Conservation (phyloP, 495 filamentous ascomycete genomes). For the Symbiotaphrina buchneri region DNA sequence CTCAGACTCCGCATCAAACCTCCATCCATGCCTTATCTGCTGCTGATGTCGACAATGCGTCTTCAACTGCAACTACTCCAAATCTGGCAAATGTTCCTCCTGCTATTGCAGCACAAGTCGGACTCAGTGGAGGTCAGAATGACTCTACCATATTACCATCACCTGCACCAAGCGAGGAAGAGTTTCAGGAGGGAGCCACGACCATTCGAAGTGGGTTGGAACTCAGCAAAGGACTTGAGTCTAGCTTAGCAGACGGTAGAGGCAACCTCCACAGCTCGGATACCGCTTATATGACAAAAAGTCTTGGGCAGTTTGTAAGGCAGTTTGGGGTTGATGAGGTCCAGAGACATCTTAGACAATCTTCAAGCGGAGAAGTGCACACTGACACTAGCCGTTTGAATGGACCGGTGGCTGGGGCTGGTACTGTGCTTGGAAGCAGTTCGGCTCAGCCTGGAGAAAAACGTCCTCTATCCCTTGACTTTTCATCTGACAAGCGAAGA, state of each 20-base stretch:
- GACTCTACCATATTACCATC: conserved; percentile 21
- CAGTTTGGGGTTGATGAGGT: neutral
- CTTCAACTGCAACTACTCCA: conserved; percentile 1
- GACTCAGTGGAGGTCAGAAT: neutral
- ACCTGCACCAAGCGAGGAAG: conserved; percentile 30
- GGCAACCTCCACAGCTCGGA: neutral
- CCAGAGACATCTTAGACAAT: neutral
- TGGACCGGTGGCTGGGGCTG: too few species aligned
- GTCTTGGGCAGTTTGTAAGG: neutral
- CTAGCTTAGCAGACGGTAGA: neutral
- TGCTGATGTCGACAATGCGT: too few species aligned
- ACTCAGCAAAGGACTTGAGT: neutral
- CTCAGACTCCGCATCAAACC: too few species aligned
- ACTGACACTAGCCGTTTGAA: too few species aligned
- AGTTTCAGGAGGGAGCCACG: conserved; percentile 12
- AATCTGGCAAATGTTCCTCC: conserved; percentile 1
- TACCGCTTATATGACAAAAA: neutral
- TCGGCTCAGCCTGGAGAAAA: too few species aligned
- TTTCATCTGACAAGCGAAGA: too few species aligned
- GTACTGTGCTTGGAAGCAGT: too few species aligned
- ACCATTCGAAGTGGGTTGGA: neutral
- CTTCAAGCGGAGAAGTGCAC: too few species aligned
- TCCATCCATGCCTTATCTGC: too few species aligned
- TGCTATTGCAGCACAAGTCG: conserved; percentile 1
- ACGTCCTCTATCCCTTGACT: too few species aligned